Evolutionary conservation across 345 rosid species (phyloP).

Genomic region (Cardamine resedifolia): DNA sequence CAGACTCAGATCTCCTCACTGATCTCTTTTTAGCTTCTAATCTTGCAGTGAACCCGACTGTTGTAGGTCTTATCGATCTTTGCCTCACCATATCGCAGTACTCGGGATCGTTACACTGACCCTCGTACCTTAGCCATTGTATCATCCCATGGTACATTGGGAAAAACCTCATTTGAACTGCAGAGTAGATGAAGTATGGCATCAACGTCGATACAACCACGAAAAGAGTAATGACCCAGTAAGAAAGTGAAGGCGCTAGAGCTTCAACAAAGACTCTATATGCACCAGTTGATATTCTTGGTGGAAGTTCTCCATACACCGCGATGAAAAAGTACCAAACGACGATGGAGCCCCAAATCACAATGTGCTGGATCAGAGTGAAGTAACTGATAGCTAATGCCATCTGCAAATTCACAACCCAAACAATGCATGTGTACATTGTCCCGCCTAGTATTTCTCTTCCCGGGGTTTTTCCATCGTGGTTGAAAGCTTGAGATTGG

Average conservation of each 20-base stretch:
- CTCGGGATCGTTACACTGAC: slow-evolving; percentile 62
- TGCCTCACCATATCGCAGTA: slow-evolving; percentile 78
- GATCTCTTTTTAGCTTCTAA: slow-evolving; percentile 40
- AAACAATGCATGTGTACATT: slow-evolving; percentile 80
- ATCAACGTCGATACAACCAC: slow-evolving; percentile 49
- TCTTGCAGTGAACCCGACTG: slow-evolving; percentile 74
- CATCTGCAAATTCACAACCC: slow-evolving; percentile 89
- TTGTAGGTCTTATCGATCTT: slow-evolving; percentile 63
- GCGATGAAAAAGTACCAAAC: slow-evolving; percentile 75
- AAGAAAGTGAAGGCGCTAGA: slow-evolving; percentile 74
- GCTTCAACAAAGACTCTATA: slow-evolving; percentile 74
- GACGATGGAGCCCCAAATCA: slow-evolving; percentile 69
- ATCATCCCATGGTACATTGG: slow-evolving; percentile 93
- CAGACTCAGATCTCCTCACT: slow-evolving; percentile 33
- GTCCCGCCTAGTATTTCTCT: slow-evolving; percentile 66
- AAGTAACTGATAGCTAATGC: slow-evolving; percentile 71
- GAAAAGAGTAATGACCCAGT: slow-evolving; percentile 65
- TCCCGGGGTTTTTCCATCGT: slow-evolving; percentile 62
- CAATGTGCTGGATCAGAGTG: slow-evolving; percentile 68
- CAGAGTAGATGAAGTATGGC: slow-evolving; percentile 68
- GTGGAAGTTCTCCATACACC: slow-evolving; percentile 53
- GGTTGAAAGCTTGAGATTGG: slow-evolving; percentile 65
- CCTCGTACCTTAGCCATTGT: slow-evolving; percentile 80
- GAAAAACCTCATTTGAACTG: slow-evolving; percentile 73
- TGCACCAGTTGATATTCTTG: slow-evolving; percentile 47